These are phyloP conservation scores for Astrothelium macrocarpum DNA, from an alignment of 495 filamentous ascomycete species.

Conservation along the genomic window DNA sequence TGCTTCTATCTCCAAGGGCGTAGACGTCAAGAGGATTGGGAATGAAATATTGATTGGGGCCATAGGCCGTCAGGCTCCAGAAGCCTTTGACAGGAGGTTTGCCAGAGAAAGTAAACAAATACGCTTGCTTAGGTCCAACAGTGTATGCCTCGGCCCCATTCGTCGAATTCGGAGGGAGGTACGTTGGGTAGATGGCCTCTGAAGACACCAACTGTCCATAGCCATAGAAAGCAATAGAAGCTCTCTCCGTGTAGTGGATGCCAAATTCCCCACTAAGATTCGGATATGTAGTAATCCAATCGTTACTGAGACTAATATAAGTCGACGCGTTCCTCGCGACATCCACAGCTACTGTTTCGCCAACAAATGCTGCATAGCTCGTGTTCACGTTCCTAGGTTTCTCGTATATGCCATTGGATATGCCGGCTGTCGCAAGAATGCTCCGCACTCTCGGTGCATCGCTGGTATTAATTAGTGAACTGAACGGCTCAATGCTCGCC, in stretches of 20 bases:
- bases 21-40: slow-evolving; percentile 25
- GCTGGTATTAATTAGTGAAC: not conserved
- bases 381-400: slow-evolving; percentile 5
- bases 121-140: slow-evolving; percentile 9
- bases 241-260: slow-evolving; percentile 13
- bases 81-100: slow-evolving; percentile 30
- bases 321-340: not conserved
- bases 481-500: not conserved
- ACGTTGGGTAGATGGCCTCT: slow-evolving; percentile 19
- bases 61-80: slow-evolving; percentile 34
- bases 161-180: not conserved
- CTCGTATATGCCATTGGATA: slow-evolving; percentile 8
- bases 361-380: not conserved
- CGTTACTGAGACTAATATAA: not conserved
- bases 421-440: slow-evolving; percentile 8
- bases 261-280: slow-evolving; percentile 10
- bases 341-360: not conserved
- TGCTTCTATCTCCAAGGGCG: slow-evolving; percentile 26
- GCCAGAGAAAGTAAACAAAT: slow-evolving; percentile 25
- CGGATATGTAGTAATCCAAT: slow-evolving; percentile 10
- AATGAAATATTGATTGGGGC: slow-evolving; percentile 20
- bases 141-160: slow-evolving; percentile 15
- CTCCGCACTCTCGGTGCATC: not conserved
- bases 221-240: slow-evolving; percentile 14
- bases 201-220: slow-evolving; percentile 15